These are phyloP conservation scores for Debaryomycetaceae sp. DNA, from an alignment of 1,139 yeast genomes.

Conservation along the genomic window DNA sequence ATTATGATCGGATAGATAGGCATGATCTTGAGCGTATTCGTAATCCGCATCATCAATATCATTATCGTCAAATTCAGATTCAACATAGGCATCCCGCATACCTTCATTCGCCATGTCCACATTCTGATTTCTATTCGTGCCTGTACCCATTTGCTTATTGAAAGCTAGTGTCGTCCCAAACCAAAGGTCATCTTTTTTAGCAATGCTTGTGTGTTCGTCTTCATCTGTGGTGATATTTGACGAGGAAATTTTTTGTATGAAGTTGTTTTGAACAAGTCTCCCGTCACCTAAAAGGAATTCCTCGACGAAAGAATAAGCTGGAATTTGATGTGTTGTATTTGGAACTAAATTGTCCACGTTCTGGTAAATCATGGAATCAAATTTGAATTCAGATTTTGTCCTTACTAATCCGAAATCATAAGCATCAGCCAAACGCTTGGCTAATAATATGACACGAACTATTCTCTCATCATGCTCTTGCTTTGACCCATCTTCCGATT, in stretches of 20 bases:
- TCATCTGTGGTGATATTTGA: conserved; percentile 17
- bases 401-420: conserved; percentile 54
- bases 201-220: conserved; percentile 6
- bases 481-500: conserved; percentile 7
- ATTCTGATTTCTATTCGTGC: conserved; percentile 12
- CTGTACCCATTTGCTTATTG: conserved; percentile 1
- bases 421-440: conserved; percentile 47
- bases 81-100: conserved; percentile 11
- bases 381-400: conserved; percentile 43
- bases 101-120: conserved; percentile 11
- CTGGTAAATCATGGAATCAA: conserved; percentile 26
- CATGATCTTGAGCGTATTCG: conserved; percentile 17
- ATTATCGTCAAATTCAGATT: conserved; percentile 15
- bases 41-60: conserved; percentile 15
- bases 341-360: conserved; percentile 18
- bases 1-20: conserved; percentile 14
- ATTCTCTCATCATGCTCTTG: conserved; percentile 37
- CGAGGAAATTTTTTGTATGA: conserved; percentile 33
- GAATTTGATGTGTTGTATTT: conserved; percentile 11
- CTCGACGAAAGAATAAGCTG: conserved; percentile 26
- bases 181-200: conserved; percentile 24
- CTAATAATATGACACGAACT: conserved; percentile 48
- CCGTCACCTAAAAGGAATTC: conserved; percentile 41
- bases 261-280: conserved; percentile 41
- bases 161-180: conserved; percentile 16